Evolutionary conservation across 208 protist genomes (phyloP).

Genomic region (Acanthamoeba castellanii): DNA sequence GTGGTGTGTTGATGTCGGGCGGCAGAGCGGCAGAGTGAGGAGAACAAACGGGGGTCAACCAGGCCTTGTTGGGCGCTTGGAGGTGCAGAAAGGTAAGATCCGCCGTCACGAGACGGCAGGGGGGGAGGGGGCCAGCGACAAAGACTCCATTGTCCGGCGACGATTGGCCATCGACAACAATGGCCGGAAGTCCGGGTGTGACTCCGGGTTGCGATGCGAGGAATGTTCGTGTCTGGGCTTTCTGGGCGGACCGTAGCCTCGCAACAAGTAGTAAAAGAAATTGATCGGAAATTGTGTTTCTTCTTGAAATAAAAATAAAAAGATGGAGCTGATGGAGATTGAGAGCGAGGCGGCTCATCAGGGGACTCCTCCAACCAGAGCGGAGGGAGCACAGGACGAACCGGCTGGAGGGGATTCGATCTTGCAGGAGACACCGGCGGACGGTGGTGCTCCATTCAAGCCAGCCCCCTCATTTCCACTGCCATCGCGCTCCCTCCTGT

Average conservation of each 20-base stretch:
- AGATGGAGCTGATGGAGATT: neutral
- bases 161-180: too few relatives aligned
- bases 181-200: neutral
- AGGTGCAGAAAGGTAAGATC: constrained; percentile 7
- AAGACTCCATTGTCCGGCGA: neutral
- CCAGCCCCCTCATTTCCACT: constrained; percentile 8
- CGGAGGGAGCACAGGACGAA: neutral
- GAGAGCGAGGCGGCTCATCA: neutral
- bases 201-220: neutral
- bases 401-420: too few relatives aligned
- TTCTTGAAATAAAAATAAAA: neutral
- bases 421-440: neutral
- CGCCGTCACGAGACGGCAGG: neutral
- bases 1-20: neutral
- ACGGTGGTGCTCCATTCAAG: neutral
- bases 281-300: neutral
- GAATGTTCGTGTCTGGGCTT: neutral
- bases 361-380: too few relatives aligned
- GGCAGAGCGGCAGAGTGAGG: too few relatives aligned
- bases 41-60: too few relatives aligned
- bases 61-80: too few relatives aligned
- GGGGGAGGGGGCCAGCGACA: neutral
- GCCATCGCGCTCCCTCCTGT: constrained; percentile 31
- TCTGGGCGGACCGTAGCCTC: neutral
- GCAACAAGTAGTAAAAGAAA: neutral